Evolutionary conservation across 441 rosid genomes (phyloP).

Genomic region (Populus tomentosa): DNA sequence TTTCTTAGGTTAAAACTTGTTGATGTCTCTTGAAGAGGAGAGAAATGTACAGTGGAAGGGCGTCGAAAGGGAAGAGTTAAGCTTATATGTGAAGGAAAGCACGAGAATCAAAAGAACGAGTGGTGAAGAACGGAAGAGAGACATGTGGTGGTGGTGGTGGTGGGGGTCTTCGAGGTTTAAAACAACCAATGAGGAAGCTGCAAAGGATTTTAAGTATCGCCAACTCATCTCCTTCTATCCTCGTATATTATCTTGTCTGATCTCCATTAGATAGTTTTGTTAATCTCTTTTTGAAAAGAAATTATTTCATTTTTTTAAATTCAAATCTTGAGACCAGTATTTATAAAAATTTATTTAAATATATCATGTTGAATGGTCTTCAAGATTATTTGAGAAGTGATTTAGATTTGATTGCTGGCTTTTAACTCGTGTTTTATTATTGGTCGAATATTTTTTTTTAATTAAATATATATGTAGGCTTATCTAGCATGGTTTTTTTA

Average conservation of each 20-base stretch:
- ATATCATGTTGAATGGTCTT: too few relatives aligned
- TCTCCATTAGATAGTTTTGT: not conserved
- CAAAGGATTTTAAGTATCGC: constrained; percentile 64
- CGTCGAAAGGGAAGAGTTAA: constrained; percentile 4
- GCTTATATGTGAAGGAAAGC: constrained; percentile 14
- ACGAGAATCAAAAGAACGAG: constrained; percentile 30
- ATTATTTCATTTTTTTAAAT: too few relatives aligned
- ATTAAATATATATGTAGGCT: too few relatives aligned
- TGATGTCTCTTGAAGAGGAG: not conserved
- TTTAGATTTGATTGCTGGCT: too few relatives aligned
- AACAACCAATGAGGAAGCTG: constrained; percentile 58
- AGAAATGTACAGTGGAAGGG: constrained; percentile 15
- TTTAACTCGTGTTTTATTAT: too few relatives aligned
- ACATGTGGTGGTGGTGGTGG: constrained; percentile 19
- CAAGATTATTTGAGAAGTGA: too few relatives aligned
- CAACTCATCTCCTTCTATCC: constrained; percentile 58
- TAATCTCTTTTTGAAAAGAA: not conserved
- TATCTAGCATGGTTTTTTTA: too few relatives aligned
- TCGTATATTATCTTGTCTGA: constrained; percentile 32
- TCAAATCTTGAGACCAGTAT: too few relatives aligned
- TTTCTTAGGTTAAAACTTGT: not conserved
- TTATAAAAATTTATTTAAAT: too few relatives aligned
- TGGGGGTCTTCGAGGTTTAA: constrained; percentile 32
- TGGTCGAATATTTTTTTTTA: too few relatives aligned
- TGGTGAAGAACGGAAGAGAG: constrained; percentile 30